Percentiles rank a stretch among this genome's conserved stretches.
Evolutionary conservation across 2,329 filamentous ascomycete species (phyloP).

Genomic region (Xylaria sp.): DNA sequence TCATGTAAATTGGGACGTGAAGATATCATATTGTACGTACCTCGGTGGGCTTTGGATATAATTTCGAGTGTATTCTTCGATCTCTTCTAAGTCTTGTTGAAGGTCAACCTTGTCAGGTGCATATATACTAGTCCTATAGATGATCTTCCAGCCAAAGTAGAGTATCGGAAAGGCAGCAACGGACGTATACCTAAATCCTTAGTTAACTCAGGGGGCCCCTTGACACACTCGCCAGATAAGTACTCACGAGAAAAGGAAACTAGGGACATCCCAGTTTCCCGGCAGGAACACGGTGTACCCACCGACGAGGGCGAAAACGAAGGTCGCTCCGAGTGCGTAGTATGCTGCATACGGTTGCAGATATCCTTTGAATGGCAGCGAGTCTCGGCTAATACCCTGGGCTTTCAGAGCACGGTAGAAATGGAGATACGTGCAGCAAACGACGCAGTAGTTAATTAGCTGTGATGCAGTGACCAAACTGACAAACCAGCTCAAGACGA

Average conservation of each 20-base stretch:
- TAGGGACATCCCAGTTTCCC: constrained; percentile 72
- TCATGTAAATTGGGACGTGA: background rate
- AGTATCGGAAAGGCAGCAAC: constrained; percentile 75
- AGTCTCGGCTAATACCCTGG: constrained; percentile 74
- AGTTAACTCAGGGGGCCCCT: constrained; percentile 6
- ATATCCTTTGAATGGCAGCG: constrained; percentile 75
- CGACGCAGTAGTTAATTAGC: constrained; percentile 76
- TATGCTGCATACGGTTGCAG: constrained; percentile 79
- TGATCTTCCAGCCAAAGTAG: constrained; percentile 76
- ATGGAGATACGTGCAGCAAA: constrained; percentile 75
- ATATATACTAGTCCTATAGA: constrained; percentile 69
- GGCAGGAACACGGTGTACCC: constrained; percentile 82
- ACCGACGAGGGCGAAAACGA: constrained; percentile 77
- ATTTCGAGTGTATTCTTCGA: constrained; percentile 74
- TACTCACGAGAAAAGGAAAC: constrained; percentile 76
- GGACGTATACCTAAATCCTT: constrained; percentile 69
- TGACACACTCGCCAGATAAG: background rate
- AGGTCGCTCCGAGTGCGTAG: constrained; percentile 70
- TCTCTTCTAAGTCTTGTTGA: constrained; percentile 68
- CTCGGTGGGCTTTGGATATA: constrained; percentile 65
- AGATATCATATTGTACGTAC: constrained; percentile 51
- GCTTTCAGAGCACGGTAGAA: constrained; percentile 75
- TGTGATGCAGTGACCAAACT: constrained; percentile 76
- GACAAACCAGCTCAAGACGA: constrained; percentile 78
- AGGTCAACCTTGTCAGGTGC: constrained; percentile 71